Evolutionary conservation across 148 eudicot genomes (phyloP).

Genomic region (Dysphania ambrosioides): DNA sequence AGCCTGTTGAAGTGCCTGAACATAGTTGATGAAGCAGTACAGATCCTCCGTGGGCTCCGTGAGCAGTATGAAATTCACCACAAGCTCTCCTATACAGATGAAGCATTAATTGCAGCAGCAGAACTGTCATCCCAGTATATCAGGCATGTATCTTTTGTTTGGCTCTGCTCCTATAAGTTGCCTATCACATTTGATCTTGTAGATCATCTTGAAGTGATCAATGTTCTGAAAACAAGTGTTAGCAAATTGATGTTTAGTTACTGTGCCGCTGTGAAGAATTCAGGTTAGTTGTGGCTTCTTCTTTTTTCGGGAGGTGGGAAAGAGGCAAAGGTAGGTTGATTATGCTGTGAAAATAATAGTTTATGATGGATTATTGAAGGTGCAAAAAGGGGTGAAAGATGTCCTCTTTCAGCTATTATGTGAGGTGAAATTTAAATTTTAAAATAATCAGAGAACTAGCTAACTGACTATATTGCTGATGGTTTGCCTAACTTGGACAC

Average conservation of each 20-base stretch:
- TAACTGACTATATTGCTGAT: constrained; percentile 55
- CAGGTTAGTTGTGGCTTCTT: not conserved
- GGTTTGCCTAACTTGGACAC: constrained; percentile 44
- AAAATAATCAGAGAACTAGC: no score
- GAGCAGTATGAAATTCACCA: constrained; percentile 88
- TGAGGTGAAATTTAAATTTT: no score
- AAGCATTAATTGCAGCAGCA: constrained; percentile 73
- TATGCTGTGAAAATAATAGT: not conserved
- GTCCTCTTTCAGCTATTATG: no score
- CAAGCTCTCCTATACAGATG: constrained; percentile 79
- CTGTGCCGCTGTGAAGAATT: not conserved
- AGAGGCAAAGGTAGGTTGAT: no score
- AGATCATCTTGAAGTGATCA: not conserved
- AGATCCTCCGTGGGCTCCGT: constrained; percentile 80
- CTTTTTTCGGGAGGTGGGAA: not conserved
- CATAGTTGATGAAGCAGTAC: constrained; percentile 74
- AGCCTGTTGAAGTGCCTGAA: constrained; percentile 91
- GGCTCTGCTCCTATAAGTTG: no score
- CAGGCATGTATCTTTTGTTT: constrained; percentile 39
- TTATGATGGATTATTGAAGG: not conserved
- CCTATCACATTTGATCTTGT: no score
- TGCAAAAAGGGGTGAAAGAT: no score
- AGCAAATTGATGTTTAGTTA: not conserved
- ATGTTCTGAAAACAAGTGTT: constrained; percentile 4
- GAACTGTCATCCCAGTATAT: constrained; percentile 70